phyloP scores from a whole-genome alignment of 305 asterid species.

The Solanum hybrid region DNA sequence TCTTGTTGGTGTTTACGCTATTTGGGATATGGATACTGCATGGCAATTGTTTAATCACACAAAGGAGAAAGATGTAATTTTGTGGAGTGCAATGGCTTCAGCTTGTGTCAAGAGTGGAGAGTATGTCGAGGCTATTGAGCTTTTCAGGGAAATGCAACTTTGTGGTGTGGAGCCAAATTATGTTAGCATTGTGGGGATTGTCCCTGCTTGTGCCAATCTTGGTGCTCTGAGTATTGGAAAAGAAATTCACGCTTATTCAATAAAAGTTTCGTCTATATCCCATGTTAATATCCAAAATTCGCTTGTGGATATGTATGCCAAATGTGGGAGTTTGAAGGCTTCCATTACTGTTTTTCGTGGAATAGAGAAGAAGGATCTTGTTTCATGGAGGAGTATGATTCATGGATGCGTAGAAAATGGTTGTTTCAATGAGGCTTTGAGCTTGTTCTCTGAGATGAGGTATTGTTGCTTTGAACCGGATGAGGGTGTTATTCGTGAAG shows the following conservation, averaged over 20 bases:
- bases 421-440: constrained; percentile 30
- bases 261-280: constrained; percentile 25
- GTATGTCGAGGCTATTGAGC: constrained; percentile 36
- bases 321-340: constrained; percentile 40
- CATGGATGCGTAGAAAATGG: constrained; percentile 41
- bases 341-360: constrained; percentile 35
- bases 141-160: constrained; percentile 39
- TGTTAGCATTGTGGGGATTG: constrained; percentile 42
- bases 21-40: constrained; percentile 38
- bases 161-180: constrained; percentile 44
- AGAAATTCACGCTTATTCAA: constrained; percentile 56
- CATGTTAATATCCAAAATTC: constrained; percentile 41
- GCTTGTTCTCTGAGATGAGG: constrained; percentile 35
- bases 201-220: constrained; percentile 64
- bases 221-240: constrained; percentile 39
- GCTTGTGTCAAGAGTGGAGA: constrained; percentile 44
- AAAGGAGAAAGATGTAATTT: constrained; percentile 40
- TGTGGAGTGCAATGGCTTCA: constrained; percentile 64
- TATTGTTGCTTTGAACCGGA: constrained; percentile 31
- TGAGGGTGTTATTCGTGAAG: constrained; percentile 35
- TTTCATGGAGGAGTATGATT: constrained; percentile 71
- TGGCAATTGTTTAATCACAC: constrained; percentile 34
- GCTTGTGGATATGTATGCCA: constrained; percentile 53
- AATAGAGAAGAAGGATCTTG: constrained; percentile 48
- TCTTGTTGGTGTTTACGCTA: constrained; percentile 53